Conservation (phyloP, 306 rosid species). For the Pyrus communis region DNA sequence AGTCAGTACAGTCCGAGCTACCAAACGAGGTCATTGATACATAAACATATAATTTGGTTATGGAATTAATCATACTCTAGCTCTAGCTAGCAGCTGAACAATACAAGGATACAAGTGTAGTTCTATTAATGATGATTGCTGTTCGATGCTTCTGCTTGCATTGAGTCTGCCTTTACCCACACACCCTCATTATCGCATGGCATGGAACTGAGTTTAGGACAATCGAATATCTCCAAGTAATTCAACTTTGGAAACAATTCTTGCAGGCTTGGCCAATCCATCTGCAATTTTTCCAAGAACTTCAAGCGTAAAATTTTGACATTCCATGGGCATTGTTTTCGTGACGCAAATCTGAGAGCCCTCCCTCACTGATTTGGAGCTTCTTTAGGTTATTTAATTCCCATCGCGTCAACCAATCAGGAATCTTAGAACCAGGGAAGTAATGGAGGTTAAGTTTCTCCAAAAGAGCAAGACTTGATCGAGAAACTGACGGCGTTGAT, state of each 20-base stretch:
- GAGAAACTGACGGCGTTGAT: not conserved
- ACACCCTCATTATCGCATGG: conserved; percentile 6
- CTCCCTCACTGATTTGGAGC: conserved; percentile 9
- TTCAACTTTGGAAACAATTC: not conserved
- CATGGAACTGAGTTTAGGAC: not conserved
- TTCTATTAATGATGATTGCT: not conserved
- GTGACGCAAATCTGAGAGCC: not conserved
- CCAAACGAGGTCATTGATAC: too few species aligned
- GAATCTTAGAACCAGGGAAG: not conserved
- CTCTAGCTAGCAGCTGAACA: too few species aligned
- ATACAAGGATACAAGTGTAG: too few species aligned
- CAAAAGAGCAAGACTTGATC: not conserved
- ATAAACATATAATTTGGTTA: too few species aligned
- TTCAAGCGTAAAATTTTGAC: not conserved
- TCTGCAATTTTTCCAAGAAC: not conserved
- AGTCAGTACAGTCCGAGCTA: too few species aligned
- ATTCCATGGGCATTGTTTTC: accelerated
- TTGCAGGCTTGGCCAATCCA: not conserved
- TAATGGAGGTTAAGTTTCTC: conserved; percentile 12
- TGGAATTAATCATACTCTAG: too few species aligned
- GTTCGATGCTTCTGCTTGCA: too few species aligned
- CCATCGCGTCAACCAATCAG: not conserved
- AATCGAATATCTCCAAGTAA: conserved; percentile 1
- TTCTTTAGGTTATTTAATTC: not conserved
- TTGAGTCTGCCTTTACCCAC: not conserved